phyloP scores from a whole-genome alignment of 164 flowering plant species.

The Magnolia officinalis region DNA sequence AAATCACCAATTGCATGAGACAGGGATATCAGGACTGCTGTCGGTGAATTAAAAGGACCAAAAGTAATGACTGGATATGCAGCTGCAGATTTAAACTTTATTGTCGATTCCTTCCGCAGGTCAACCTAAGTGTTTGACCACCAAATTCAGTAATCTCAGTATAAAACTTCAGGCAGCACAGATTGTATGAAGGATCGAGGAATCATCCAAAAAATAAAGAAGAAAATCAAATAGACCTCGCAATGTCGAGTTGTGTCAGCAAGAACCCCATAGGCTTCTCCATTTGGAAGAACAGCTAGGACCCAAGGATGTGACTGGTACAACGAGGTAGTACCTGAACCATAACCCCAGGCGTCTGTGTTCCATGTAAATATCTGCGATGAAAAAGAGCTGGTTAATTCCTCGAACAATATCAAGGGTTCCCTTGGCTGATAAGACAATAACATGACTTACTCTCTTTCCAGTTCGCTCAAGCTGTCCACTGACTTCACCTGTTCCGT shows the following conservation, averaged over 20 bases:
- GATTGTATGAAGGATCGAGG: background rate
- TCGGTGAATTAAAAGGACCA: slow-evolving; percentile 86
- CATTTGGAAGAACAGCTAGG: slow-evolving; percentile 78
- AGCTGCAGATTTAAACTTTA: slow-evolving; percentile 53
- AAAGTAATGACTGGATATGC: slow-evolving; percentile 81
- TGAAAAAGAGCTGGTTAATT: slow-evolving; percentile 6
- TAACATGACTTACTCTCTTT: slow-evolving; percentile 53
- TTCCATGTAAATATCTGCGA: slow-evolving; percentile 85
- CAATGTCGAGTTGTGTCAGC: slow-evolving; percentile 89
- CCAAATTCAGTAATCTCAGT: background rate
- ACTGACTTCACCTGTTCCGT: slow-evolving; percentile 94
- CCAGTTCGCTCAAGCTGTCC: slow-evolving; percentile 94
- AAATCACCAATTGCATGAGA: slow-evolving; percentile 76
- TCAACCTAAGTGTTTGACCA: slow-evolving; percentile 53
- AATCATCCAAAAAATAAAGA: slow-evolving; percentile 5
- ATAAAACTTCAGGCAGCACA: background rate
- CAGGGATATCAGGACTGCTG: slow-evolving; percentile 58
- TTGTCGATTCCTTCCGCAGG: slow-evolving; percentile 56
- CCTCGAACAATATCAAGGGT: background rate
- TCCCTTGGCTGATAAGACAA: background rate
- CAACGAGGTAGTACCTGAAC: slow-evolving; percentile 76
- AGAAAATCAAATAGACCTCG: slow-evolving; percentile 47
- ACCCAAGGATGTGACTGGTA: slow-evolving; percentile 99
- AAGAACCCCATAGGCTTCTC: slow-evolving; percentile 84
- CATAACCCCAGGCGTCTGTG: slow-evolving; percentile 86